A percentile compares a stretch with the other conserved stretches of the same genome.
These are phyloP conservation scores for Colletotrichum gloeosporioides DNA, from an alignment of 2,329 filamentous ascomycete species.

Conservation along the genomic window DNA sequence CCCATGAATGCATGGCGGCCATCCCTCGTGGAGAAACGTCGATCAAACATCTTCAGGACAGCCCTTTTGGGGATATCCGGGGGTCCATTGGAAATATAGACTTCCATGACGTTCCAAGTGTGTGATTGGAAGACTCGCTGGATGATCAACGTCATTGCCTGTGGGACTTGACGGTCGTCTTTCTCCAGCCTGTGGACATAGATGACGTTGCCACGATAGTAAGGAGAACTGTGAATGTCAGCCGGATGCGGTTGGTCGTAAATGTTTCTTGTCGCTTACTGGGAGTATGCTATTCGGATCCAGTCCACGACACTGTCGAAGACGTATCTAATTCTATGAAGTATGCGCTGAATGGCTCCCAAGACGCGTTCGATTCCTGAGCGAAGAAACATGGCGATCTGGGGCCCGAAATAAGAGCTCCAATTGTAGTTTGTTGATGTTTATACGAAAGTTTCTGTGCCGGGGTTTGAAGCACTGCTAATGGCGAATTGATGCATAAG, in stretches of 20 bases:
- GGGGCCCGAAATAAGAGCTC: background rate
- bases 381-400: background rate
- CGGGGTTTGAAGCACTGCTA: background rate
- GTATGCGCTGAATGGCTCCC: background rate
- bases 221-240: background rate
- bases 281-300: conserved; percentile 12
- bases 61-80: background rate
- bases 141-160: conserved; percentile 4
- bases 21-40: conserved; percentile 8
- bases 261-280: background rate
- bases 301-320: conserved; percentile 2
- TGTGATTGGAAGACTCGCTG: conserved; percentile 5
- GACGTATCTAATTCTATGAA: background rate
- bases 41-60: conserved; percentile 11
- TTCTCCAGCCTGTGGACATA: background rate
- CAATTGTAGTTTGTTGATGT: background rate
- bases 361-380: background rate
- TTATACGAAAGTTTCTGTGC: background rate
- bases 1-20: background rate
- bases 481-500: background rate
- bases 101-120: conserved; percentile 9
- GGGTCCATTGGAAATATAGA: background rate
- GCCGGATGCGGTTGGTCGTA: background rate
- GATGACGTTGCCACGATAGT: conserved; percentile 12
- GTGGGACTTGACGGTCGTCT: background rate